Percentiles rank a stretch among this genome's conserved stretches.
These are phyloP conservation scores for Kwoniella heveanensis DNA, from an alignment of 768 basidiomycete species.

Conservation along the genomic window DNA sequence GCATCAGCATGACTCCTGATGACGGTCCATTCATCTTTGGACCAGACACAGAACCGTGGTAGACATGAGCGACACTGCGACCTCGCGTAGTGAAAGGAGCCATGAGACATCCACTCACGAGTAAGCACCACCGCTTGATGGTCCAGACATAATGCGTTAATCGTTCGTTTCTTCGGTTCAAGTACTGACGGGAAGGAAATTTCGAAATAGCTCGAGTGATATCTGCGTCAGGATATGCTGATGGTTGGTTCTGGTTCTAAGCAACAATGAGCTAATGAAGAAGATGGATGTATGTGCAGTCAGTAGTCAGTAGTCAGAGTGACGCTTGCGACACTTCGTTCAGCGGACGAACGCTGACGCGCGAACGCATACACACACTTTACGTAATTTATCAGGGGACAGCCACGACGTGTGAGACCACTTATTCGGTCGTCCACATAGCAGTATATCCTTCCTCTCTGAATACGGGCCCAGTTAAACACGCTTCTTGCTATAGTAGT, in stretches of 20 bases:
- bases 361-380: background rate
- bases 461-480: no score
- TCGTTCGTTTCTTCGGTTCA: no score
- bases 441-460: no score
- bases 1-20: no score
- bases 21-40: no score
- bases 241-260: background rate
- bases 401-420: no score
- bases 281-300: background rate
- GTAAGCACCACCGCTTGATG: conserved; percentile 29
- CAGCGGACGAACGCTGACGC: background rate
- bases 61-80: no score
- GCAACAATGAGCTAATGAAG: background rate
- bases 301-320: background rate
- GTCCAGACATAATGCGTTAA: conserved; percentile 24
- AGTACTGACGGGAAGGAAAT: no score
- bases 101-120: conserved; percentile 30
- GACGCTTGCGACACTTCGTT: conserved; percentile 1
- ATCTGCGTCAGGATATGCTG: background rate
- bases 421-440: no score
- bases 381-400: conserved; percentile 6
- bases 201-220: no score
- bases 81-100: no score
- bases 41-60: background rate
- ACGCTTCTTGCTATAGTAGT: no score